phyloP scores from a whole-genome alignment of 208 protist genomes.

The Strigomonas oncopelti region DNA sequence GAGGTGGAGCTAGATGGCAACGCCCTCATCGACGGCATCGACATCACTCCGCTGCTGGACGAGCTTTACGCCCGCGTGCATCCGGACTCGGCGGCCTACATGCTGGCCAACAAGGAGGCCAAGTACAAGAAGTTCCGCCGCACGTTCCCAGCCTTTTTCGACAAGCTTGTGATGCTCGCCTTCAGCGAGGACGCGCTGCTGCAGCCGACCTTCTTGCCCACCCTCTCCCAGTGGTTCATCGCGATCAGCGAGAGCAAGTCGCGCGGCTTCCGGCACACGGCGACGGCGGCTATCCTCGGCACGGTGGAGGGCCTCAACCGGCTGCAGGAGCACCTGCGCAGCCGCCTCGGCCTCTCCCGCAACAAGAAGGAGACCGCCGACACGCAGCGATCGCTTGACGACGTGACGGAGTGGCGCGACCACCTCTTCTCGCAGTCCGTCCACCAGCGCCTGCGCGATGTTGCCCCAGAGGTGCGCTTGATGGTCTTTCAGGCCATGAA shows the following conservation, averaged over 20 bases:
- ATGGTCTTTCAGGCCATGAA: slow-evolving; percentile 65
- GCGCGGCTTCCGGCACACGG: slow-evolving; percentile 81
- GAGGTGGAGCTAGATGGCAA: slow-evolving; percentile 64
- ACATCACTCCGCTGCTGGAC: slow-evolving; percentile 72
- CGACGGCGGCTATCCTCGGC: slow-evolving; percentile 60
- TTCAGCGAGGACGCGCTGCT: slow-evolving; percentile 59
- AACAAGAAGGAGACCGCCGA: slow-evolving; percentile 47
- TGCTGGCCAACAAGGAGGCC: slow-evolving; percentile 75
- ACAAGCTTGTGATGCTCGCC: slow-evolving; percentile 45
- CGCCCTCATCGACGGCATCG: slow-evolving; percentile 54
- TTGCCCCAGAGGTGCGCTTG: slow-evolving; percentile 79
- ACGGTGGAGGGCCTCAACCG: slow-evolving; percentile 74
- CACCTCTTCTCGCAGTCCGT: slow-evolving; percentile 81
- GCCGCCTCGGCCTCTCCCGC: slow-evolving; percentile 32
- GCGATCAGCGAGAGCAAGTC: slow-evolving; percentile 89
- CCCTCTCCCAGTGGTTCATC: slow-evolving; percentile 72
- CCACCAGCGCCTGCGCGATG: slow-evolving; percentile 82
- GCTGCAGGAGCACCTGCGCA: slow-evolving; percentile 42
- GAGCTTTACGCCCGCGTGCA: slow-evolving; percentile 80
- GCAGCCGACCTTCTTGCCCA: slow-evolving; percentile 51
- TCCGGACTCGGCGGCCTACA: slow-evolving; percentile 62
- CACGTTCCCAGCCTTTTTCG: slow-evolving; percentile 61
- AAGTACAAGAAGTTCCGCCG: slow-evolving; percentile 58
- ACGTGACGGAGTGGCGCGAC: slow-evolving; percentile 49
- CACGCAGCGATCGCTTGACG: slow-evolving; percentile 44